phyloP scores from a whole-genome alignment of 495 filamentous ascomycete species.

The Aspergillus indologenus region DNA sequence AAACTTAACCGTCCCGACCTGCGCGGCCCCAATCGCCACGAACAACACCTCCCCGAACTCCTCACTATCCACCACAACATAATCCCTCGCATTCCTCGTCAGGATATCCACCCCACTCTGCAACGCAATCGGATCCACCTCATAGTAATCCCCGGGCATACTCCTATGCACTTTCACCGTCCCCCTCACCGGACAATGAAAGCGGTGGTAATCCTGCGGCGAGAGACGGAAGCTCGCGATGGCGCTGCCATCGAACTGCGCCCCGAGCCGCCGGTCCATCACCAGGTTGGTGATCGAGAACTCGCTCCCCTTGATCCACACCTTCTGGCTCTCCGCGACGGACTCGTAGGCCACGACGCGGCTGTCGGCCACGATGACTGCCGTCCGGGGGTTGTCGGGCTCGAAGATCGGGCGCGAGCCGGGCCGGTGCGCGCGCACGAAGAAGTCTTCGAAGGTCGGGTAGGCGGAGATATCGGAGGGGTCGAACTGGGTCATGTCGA shows the following conservation, averaged over 20 bases:
- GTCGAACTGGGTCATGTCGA: slow-evolving; percentile 37
- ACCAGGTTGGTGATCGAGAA: slow-evolving; percentile 42
- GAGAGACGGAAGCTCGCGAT: slow-evolving; percentile 41
- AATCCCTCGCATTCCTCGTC: slow-evolving; percentile 25
- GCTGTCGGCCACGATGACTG: slow-evolving; percentile 41
- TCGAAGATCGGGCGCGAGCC: slow-evolving; percentile 35
- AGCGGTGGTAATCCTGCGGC: slow-evolving; percentile 48
- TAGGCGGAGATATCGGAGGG: slow-evolving; percentile 32
- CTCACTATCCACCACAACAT: slow-evolving; percentile 24
- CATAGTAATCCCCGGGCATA: slow-evolving; percentile 33
- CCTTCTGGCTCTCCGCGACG: slow-evolving; percentile 33
- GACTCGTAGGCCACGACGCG: slow-evolving; percentile 35
- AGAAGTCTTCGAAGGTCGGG: slow-evolving; percentile 44
- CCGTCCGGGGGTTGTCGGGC: slow-evolving; percentile 26
- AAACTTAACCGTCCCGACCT: slow-evolving; percentile 31
- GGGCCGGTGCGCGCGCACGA: slow-evolving; percentile 38
- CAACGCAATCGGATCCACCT: slow-evolving; percentile 38
- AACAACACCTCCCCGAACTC: slow-evolving; percentile 34
- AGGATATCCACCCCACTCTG: slow-evolving; percentile 25
- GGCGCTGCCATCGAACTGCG: slow-evolving; percentile 35
- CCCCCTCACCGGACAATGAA: slow-evolving; percentile 43
- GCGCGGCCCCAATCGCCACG: slow-evolving; percentile 27
- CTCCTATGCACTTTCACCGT: slow-evolving; percentile 28
- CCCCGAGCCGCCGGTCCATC: slow-evolving; percentile 29
- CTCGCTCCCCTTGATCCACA: slow-evolving; percentile 46